Conservation (phyloP, 441 rosid species). For the Erysimum pusillum region DNA sequence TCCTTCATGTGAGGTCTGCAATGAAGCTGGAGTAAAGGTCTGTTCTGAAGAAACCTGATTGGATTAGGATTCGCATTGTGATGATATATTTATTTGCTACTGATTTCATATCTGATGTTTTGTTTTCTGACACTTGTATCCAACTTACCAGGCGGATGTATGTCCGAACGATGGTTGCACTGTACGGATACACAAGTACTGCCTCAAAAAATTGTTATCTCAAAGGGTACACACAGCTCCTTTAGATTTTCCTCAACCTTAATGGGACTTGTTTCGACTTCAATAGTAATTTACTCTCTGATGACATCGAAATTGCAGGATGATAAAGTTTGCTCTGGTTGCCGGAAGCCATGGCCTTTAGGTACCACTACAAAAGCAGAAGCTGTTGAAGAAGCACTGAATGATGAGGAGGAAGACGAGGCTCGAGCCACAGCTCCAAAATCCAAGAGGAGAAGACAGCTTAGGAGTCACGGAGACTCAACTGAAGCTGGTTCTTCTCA, state of each 20-base stretch:
- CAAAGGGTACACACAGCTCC: conserved; percentile 53
- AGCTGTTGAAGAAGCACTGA: conserved; percentile 55
- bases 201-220: conserved; percentile 66
- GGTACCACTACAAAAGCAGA: conserved; percentile 53
- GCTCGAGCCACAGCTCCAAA: conserved; percentile 50
- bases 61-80: conserved; percentile 1
- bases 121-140: conserved; percentile 23
- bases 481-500: conserved; percentile 55
- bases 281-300: not conserved
- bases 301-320: conserved; percentile 53
- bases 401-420: conserved; percentile 38
- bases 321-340: conserved; percentile 65
- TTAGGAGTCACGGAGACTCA: conserved; percentile 38
- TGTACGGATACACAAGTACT: conserved; percentile 76
- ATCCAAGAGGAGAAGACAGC: conserved; percentile 59
- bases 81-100: not conserved
- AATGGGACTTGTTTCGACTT: not conserved
- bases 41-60: conserved; percentile 10
- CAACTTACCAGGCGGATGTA: conserved; percentile 65
- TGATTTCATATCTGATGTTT: conserved; percentile 26
- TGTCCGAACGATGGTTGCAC: conserved; percentile 72
- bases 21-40: conserved; percentile 91
- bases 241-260: conserved; percentile 8
- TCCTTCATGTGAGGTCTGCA: conserved; percentile 89
- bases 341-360: conserved; percentile 65